Percentiles rank a stretch among this genome's conserved stretches.
Evolutionary conservation across 2,329 filamentous ascomycete genomes (phyloP).

Genomic region (Pseudocercospora vitis): DNA sequence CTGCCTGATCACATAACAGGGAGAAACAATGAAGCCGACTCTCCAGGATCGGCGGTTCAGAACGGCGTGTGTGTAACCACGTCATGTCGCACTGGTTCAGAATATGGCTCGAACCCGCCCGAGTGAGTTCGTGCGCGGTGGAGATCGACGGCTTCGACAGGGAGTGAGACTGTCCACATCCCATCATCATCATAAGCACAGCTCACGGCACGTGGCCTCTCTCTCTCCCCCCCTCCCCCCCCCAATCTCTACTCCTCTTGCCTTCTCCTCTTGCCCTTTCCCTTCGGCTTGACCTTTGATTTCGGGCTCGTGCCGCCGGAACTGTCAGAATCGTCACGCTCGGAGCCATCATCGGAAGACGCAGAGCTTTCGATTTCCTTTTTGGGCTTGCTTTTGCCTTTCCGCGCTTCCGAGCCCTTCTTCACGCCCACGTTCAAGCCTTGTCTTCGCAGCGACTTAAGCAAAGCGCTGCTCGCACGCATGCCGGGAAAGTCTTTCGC

Average conservation of each 20-base stretch:
- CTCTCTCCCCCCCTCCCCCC: too few relatives aligned
- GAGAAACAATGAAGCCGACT: not conserved
- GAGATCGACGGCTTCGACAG: slow-evolving; percentile 3
- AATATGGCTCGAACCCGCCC: not conserved
- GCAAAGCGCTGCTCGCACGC: slow-evolving; percentile 72
- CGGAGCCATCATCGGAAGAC: slow-evolving; percentile 24
- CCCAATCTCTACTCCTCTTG: slow-evolving; percentile 11
- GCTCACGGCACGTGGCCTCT: too few relatives aligned
- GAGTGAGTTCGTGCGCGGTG: not conserved
- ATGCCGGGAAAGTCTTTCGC: slow-evolving; percentile 87
- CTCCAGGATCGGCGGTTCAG: slow-evolving; percentile 1
- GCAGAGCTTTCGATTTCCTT: slow-evolving; percentile 21
- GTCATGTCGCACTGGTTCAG: slow-evolving; percentile 11
- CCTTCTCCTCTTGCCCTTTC: slow-evolving; percentile 30
- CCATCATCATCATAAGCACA: slow-evolving; percentile 2
- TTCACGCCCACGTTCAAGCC: slow-evolving; percentile 83
- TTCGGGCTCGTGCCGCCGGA: slow-evolving; percentile 23
- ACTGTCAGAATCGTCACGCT: slow-evolving; percentile 11
- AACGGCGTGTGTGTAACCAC: slow-evolving; percentile 1
- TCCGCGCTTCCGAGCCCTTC: slow-evolving; percentile 69
- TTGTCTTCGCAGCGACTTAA: slow-evolving; percentile 72
- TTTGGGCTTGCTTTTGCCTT: slow-evolving; percentile 36
- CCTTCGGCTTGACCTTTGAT: slow-evolving; percentile 21
- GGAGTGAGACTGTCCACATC: not conserved
- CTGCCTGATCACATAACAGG: slow-evolving; percentile 11